Evolutionary conservation across 176 grass and related monocot species (phyloP).

Genomic region (Juncus effusus): DNA sequence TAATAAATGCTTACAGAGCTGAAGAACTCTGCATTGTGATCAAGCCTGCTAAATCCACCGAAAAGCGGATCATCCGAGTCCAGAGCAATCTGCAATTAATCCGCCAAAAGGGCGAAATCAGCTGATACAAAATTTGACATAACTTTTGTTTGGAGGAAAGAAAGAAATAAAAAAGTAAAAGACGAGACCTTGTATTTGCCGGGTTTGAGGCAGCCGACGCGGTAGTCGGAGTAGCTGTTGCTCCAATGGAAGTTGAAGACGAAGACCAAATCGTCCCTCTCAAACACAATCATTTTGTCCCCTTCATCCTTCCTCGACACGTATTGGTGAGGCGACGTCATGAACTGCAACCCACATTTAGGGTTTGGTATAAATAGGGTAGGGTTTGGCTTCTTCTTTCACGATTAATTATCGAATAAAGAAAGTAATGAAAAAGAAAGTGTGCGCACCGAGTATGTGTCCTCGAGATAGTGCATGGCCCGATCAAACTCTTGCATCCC

Average conservation of each 20-base stretch:
- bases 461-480: slow-evolving; percentile 88
- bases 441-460: slow-evolving; percentile 63
- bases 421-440: slow-evolving; percentile 28
- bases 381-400: neutral
- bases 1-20: slow-evolving; percentile 48
- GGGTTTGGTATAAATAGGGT: neutral
- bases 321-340: slow-evolving; percentile 89
- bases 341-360: slow-evolving; percentile 54
- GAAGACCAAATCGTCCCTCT: slow-evolving; percentile 81
- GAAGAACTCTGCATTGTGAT: slow-evolving; percentile 77
- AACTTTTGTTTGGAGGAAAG: neutral
- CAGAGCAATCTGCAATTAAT: slow-evolving; percentile 54
- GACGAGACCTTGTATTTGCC: slow-evolving; percentile 76
- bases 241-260: slow-evolving; percentile 96
- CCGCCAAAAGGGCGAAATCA: neutral
- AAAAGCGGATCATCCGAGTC: slow-evolving; percentile 89
- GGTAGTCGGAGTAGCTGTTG: slow-evolving; percentile 82
- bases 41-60: slow-evolving; percentile 78
- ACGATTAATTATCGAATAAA: slow-evolving; percentile 1
- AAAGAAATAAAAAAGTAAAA: neutral
- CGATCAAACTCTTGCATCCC: slow-evolving; percentile 84
- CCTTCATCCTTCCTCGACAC: slow-evolving; percentile 87
- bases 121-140: neutral
- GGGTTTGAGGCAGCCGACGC: slow-evolving; percentile 61
- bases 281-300: slow-evolving; percentile 80